A percentile compares a stretch with the other conserved stretches of the same genome.
phyloP scores from a whole-genome alignment of 2,329 filamentous ascomycete species.

The Boeremia lycopersici region DNA sequence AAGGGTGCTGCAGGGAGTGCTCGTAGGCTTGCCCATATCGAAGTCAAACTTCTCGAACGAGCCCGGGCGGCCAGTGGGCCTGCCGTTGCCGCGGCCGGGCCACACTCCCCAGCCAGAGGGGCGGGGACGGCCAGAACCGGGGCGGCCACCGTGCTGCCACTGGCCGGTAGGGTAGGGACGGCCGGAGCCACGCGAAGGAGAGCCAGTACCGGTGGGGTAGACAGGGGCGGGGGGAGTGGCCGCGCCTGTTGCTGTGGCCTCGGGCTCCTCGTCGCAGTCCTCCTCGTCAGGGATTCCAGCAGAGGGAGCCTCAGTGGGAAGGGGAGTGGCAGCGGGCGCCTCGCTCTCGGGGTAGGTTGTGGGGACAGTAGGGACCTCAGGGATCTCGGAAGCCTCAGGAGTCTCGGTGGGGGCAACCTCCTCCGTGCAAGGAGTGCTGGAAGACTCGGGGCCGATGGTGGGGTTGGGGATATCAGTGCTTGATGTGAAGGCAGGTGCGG shows the following conservation, averaged over 20 bases:
- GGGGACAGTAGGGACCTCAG: slow-evolving; percentile 1
- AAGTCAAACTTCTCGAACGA: slow-evolving; percentile 18
- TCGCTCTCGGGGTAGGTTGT: slow-evolving; percentile 7
- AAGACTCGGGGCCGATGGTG: slow-evolving; percentile 20
- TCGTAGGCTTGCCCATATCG: slow-evolving; percentile 12
- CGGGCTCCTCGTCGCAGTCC: slow-evolving; percentile 2
- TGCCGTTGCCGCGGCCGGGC: slow-evolving; percentile 9
- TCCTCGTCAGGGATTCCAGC: not conserved
- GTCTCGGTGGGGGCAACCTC: slow-evolving; percentile 12
- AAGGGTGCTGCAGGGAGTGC: slow-evolving; percentile 30
- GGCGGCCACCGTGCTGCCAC: slow-evolving; percentile 12
- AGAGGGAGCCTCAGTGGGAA: slow-evolving; percentile 8
- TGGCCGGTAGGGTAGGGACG: slow-evolving; percentile 15
- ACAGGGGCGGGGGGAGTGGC: slow-evolving; percentile 1
- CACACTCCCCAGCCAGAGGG: slow-evolving; percentile 23
- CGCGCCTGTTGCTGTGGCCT: slow-evolving; percentile 3
- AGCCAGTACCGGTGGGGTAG: slow-evolving; percentile 1
- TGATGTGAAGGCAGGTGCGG: slow-evolving; percentile 27
- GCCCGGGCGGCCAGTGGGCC: slow-evolving; percentile 9
- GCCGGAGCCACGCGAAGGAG: slow-evolving; percentile 3
- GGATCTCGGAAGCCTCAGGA: not conserved
- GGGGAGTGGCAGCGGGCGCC: not conserved
- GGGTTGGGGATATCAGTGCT: slow-evolving; percentile 17
- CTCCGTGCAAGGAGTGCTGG: slow-evolving; percentile 20
- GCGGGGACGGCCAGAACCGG: slow-evolving; percentile 23